These are phyloP conservation scores for Didymella sp. DNA, from an alignment of 2,329 filamentous ascomycete genomes.

Conservation along the genomic window DNA sequence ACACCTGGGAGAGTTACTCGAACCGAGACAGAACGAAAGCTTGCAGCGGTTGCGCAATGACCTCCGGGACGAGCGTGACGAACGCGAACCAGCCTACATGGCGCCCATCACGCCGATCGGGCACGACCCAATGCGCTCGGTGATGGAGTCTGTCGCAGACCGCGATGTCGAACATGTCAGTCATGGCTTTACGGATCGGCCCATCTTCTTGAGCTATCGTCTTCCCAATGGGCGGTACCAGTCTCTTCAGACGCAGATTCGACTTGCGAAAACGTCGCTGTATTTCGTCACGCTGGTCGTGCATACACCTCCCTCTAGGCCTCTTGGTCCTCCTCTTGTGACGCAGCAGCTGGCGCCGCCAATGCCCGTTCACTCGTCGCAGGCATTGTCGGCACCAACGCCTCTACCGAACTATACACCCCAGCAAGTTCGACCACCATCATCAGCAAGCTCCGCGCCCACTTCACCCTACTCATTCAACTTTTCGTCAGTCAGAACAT, in stretches of 20 bases:
- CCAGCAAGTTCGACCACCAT: slow-evolving; percentile 36
- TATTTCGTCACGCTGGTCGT: slow-evolving; percentile 57
- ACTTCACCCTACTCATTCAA: slow-evolving; percentile 46
- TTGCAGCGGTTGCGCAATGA: slow-evolving; percentile 55
- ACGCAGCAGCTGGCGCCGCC: slow-evolving; percentile 46
- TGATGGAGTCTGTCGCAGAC: slow-evolving; percentile 52
- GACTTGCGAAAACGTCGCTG: slow-evolving; percentile 53
- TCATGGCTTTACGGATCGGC: slow-evolving; percentile 52
- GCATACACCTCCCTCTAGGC: slow-evolving; percentile 34
- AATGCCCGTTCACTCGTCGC: slow-evolving; percentile 33
- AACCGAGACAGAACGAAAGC: slow-evolving; percentile 50
- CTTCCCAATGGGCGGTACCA: slow-evolving; percentile 44
- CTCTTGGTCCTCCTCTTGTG: slow-evolving; percentile 39
- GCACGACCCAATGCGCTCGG: slow-evolving; percentile 52
- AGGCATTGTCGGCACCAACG: slow-evolving; percentile 40
- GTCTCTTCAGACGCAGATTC: slow-evolving; percentile 44
- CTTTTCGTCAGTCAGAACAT: slow-evolving; percentile 44
- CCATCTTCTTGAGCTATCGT: slow-evolving; percentile 52
- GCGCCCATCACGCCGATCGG: slow-evolving; percentile 56
- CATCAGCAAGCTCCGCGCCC: slow-evolving; percentile 45
- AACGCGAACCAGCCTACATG: slow-evolving; percentile 58
- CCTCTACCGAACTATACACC: slow-evolving; percentile 38
- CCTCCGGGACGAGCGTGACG: slow-evolving; percentile 56
- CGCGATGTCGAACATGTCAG: slow-evolving; percentile 55
- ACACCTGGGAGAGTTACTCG: slow-evolving; percentile 54